phyloP scores from a whole-genome alignment of 1,284 basidiomycete genomes.

The Austroboletus novae-zelandiae region DNA sequence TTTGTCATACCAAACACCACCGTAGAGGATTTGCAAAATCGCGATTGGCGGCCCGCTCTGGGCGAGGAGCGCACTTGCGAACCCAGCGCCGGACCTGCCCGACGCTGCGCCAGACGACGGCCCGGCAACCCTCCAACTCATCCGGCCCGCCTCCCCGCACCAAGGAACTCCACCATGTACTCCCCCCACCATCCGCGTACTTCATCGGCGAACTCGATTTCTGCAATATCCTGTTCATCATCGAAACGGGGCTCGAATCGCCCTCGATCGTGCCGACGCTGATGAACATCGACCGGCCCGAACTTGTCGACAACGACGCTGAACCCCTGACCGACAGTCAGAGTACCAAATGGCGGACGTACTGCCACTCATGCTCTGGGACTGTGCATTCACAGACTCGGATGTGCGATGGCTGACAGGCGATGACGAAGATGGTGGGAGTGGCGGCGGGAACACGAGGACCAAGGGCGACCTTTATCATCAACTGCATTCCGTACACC shows the following conservation, averaged over 20 bases:
- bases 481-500: slow-evolving; percentile 57
- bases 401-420: slow-evolving; percentile 79
- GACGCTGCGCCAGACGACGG: slow-evolving; percentile 2
- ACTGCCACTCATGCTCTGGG: slow-evolving; percentile 90
- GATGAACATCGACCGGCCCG: slow-evolving; percentile 58
- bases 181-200: slow-evolving; percentile 88
- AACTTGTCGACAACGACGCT: slow-evolving; percentile 24
- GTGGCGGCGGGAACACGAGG: slow-evolving; percentile 29
- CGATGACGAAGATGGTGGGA: slow-evolving; percentile 22
- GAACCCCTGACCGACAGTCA: slow-evolving; percentile 64
- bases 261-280: slow-evolving; percentile 73
- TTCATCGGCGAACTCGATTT: slow-evolving; percentile 96
- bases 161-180: slow-evolving; percentile 77
- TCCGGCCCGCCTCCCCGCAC: slow-evolving; percentile 25
- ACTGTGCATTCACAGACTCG: slow-evolving; percentile 73
- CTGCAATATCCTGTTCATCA: slow-evolving; percentile 88
- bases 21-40: slow-evolving; percentile 84
- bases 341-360: slow-evolving; percentile 92
- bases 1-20: slow-evolving; percentile 84
- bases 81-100: no score
- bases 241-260: slow-evolving; percentile 80
- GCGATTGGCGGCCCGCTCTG: slow-evolving; percentile 72
- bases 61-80: slow-evolving; percentile 64
- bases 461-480: slow-evolving; percentile 44
- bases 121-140: slow-evolving; percentile 27